Conservation (phyloP, 306 rosid species). For the Mucuna pruriens region DNA sequence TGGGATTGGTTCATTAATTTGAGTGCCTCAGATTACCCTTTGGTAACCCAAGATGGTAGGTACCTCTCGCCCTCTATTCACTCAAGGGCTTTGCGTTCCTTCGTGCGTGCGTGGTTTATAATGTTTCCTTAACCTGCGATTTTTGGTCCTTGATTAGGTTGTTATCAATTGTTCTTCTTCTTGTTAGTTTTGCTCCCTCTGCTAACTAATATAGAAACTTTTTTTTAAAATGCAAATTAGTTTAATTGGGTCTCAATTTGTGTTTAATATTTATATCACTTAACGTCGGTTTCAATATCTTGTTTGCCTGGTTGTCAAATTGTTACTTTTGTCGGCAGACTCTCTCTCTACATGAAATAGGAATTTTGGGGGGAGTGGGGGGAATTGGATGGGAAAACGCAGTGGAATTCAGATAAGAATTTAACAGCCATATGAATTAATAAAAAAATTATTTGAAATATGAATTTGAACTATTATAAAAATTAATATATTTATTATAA, state of each 20-base stretch:
- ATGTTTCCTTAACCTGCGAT: background rate
- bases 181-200: conserved; percentile 15
- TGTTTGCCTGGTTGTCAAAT: background rate
- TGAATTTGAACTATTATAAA: no score
- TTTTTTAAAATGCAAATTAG: background rate
- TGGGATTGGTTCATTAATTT: conserved; percentile 70
- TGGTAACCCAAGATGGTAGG: conserved; percentile 81
- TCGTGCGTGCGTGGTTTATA: background rate
- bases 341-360: background rate
- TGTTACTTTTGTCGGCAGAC: background rate
- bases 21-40: conserved; percentile 70
- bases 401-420: background rate
- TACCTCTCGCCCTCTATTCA: background rate
- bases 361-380: background rate
- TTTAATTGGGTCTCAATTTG: background rate
- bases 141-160: background rate
- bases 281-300: background rate
- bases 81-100: no score
- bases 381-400: background rate
- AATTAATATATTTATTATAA: background rate
- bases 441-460: no score
- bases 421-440: no score
- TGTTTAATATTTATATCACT: background rate
- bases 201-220: background rate
- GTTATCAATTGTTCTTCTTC: background rate